These are phyloP conservation scores for Aschersonia sp. DNA, from an alignment of 2,329 filamentous ascomycete genomes.

Conservation along the genomic window DNA sequence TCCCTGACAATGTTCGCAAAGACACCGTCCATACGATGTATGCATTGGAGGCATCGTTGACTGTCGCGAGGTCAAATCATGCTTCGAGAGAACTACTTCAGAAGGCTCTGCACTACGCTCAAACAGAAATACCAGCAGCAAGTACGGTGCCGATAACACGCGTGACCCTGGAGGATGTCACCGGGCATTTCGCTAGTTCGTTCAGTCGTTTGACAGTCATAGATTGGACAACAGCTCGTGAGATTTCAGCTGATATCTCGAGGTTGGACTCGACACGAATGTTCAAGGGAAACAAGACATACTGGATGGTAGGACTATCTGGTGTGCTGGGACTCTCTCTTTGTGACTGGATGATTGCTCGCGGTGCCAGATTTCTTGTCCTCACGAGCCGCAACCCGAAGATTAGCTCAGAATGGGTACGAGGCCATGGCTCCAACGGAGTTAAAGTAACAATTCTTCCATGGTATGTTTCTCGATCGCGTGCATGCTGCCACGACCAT, in stretches of 20 bases:
- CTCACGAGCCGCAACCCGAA: conserved; percentile 1
- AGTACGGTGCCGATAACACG: too few species aligned
- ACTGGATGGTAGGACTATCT: conserved; percentile 16
- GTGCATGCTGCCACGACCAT: not conserved
- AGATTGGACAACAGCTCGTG: not conserved
- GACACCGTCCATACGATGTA: too few species aligned
- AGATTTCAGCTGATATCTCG: not conserved
- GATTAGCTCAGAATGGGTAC: not conserved
- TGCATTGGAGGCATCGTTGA: too few species aligned
- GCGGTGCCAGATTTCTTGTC: conserved; percentile 9
- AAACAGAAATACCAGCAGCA: too few species aligned
- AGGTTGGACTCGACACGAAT: not conserved
- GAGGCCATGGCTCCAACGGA: not conserved
- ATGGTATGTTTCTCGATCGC: not conserved
- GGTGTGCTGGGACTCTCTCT: conserved; percentile 20
- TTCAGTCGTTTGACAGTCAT: not conserved
- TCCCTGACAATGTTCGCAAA: too few species aligned
- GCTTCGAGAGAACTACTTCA: too few species aligned
- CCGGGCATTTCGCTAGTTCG: not conserved
- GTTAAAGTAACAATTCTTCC: not conserved
- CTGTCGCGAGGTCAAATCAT: too few species aligned
- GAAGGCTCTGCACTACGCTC: too few species aligned
- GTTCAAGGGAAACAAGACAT: conserved; percentile 4
- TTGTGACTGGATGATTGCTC: conserved; percentile 18
- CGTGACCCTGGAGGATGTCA: too few species aligned